Evolutionary conservation across 2,329 filamentous ascomycete species (phyloP).

Genomic region (Paraphoma chrysanthemicola): DNA sequence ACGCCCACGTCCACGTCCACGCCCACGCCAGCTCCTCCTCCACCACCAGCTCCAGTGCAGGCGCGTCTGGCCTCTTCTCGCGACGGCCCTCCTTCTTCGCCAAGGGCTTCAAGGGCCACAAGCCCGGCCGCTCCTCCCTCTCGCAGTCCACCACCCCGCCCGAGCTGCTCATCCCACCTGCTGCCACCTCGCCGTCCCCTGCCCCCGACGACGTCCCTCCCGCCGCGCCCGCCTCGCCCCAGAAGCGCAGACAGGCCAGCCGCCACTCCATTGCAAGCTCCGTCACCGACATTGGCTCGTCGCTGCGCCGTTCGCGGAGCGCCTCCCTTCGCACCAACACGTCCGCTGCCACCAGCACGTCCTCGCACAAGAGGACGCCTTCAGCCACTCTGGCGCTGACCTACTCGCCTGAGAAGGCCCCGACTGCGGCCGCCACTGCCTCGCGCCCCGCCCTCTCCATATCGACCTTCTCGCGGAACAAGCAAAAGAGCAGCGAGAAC

Average conservation of each 20-base stretch:
- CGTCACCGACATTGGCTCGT: constrained; percentile 48
- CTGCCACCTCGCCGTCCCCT: neutral
- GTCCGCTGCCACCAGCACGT: constrained; percentile 31
- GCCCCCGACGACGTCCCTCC: constrained; percentile 11
- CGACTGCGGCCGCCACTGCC: constrained; percentile 22
- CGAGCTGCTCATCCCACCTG: constrained; percentile 9
- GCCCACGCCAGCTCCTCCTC: constrained; percentile 1
- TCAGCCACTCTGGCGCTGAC: constrained; percentile 46
- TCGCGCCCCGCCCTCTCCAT: constrained; percentile 48
- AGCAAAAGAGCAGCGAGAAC: constrained; percentile 47
- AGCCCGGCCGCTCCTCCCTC: constrained; percentile 9
- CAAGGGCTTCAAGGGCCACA: constrained; percentile 16
- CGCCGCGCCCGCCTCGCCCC: constrained; percentile 30
- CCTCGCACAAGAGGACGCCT: constrained; percentile 43
- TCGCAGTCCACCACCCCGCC: constrained; percentile 7
- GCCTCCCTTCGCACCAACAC: constrained; percentile 52
- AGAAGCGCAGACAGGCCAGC: constrained; percentile 32
- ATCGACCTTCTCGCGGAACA: constrained; percentile 44
- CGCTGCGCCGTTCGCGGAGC: constrained; percentile 47
- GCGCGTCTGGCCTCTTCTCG: constrained; percentile 33
- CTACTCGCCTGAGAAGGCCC: constrained; percentile 44
- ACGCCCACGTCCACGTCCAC: neutral
- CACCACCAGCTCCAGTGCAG: constrained; percentile 3
- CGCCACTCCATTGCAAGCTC: constrained; percentile 44
- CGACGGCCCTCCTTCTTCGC: constrained; percentile 43